Evolutionary conservation across 2,329 filamentous ascomycete species (phyloP), one percentile per base, ranked within the genome.

Genomic region (Colletotrichum liaoningense): DNA sequence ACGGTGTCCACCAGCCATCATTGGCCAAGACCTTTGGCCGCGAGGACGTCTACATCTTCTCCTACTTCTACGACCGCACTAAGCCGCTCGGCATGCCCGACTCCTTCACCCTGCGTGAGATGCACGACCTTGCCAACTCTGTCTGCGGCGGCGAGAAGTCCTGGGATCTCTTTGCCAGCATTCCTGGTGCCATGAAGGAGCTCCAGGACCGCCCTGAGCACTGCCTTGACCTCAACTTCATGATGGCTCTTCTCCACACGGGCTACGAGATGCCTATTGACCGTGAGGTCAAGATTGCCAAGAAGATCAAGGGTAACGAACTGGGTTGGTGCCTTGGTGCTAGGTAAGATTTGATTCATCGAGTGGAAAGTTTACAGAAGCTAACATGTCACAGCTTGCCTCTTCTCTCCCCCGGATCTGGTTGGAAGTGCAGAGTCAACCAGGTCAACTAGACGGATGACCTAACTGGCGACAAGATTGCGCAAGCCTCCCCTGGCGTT

Each of bases 191-290:
- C 0, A 83, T 98, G 64, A 88, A 93, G 1, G 95, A 98, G 85
- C 88, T 99, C 38, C 86, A 87, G 67, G 95, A 90, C 74, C 90
- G 96, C 71, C 95, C 97, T 2, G 95, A 99, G 84, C 94, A 93
- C 83, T 99, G 97, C 84, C 86, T 99, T 79, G 97, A 99, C 83
- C 86, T 99, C 78, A 99, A 94, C 86, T 99, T 98, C 81, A 98
- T 98, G 95, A 86, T 97, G 78, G 94, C 94, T 30, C 87, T 99
- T 70, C 86, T 98, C 67, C 95, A 98, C 84, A 97, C 95, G 6
- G 97, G 97, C 3, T 99, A 99, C 80, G 97, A 98, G 77, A 98
- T 99, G 95, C 96, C 96, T 4, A 92, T 98, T 78, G 94, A 98
- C 77, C 90, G 97, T 52, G 97, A 99, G 84, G 95, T 99, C 77